A percentile compares a stretch with the other conserved stretches of the same genome.
Conservation (phyloP, 208 protist genomes). For the Kentomonas sorsogonicus region DNA sequence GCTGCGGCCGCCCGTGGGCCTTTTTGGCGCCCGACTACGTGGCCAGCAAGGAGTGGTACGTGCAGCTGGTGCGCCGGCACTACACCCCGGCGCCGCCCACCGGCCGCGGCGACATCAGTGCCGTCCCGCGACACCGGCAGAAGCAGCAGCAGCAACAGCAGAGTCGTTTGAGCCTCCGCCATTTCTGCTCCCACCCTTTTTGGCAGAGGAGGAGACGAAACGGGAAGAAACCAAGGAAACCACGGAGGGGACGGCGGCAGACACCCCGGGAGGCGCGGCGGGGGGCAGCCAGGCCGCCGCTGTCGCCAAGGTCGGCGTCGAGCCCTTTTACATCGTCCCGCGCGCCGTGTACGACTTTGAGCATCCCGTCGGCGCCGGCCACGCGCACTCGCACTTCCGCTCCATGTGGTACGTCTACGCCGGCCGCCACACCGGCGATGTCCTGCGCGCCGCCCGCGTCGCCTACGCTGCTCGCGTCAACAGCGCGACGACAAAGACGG, state of each 20-base stretch:
- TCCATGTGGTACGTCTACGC: slow-evolving; percentile 76
- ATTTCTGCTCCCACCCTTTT: slow-evolving; percentile 29
- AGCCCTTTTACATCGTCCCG: slow-evolving; percentile 63
- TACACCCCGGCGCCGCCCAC: slow-evolving; percentile 21
- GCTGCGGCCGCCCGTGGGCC: slow-evolving; percentile 40
- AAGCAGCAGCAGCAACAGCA: not conserved
- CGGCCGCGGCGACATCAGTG: slow-evolving; percentile 22
- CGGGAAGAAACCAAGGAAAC: too few species aligned
- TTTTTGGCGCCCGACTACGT: slow-evolving; percentile 73
- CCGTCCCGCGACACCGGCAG: not conserved
- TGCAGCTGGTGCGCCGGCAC: slow-evolving; percentile 23
- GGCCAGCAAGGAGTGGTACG: slow-evolving; percentile 61
- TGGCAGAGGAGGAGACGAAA: slow-evolving; percentile 1
- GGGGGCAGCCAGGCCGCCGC: not conserved
- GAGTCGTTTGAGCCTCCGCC: slow-evolving; percentile 11
- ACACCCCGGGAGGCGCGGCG: not conserved
- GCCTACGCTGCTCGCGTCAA: slow-evolving; percentile 12
- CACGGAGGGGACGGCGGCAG: too few species aligned
- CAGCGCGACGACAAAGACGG: not conserved
- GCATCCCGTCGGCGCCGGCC: slow-evolving; percentile 47
- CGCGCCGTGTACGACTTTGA: slow-evolving; percentile 50
- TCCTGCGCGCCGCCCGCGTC: slow-evolving; percentile 36
- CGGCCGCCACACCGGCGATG: slow-evolving; percentile 39
- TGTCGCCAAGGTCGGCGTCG: slow-evolving; percentile 13
- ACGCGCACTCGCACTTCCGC: slow-evolving; percentile 69